Percentiles rank a stretch among this genome's conserved stretches.
phyloP scores from a whole-genome alignment of 179 eudicot species.

The Dionaea muscipula region DNA sequence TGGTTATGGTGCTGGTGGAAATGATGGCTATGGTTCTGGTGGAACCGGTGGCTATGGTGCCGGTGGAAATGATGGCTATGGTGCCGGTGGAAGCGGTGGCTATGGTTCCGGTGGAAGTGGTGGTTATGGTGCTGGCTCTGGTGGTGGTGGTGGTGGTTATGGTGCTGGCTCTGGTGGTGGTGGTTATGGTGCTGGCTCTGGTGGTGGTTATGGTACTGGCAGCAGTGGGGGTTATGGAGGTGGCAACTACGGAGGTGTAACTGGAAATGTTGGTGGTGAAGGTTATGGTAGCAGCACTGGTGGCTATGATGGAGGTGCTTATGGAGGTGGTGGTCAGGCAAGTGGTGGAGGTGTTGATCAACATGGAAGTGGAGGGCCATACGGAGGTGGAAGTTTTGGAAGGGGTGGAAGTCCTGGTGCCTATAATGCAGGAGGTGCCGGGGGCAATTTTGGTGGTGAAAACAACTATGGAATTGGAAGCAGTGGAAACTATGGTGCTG shows the following conservation, averaged over 20 bases:
- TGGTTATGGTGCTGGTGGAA: background rate
- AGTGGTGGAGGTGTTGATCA: background rate
- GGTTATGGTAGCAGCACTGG: constrained; percentile 20
- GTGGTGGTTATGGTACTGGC: constrained; percentile 22
- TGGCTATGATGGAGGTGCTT: constrained; percentile 7
- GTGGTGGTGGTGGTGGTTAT: constrained; percentile 10
- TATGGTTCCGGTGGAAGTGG: constrained; percentile 21
- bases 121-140: constrained; percentile 13
- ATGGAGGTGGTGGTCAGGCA: constrained; percentile 2
- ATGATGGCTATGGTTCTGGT: too few relatives aligned
- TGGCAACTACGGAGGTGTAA: constrained; percentile 1
- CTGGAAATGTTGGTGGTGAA: constrained; percentile 16
- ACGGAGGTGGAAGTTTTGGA: background rate
- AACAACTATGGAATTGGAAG: constrained; percentile 7
- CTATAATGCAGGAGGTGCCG: constrained; percentile 7
- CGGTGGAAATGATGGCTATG: background rate
- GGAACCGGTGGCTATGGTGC: background rate
- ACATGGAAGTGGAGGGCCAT: constrained; percentile 7
- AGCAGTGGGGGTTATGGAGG: constrained; percentile 12
- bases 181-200: constrained; percentile 18
- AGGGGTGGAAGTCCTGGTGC: constrained; percentile 4
- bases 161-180: constrained; percentile 16
- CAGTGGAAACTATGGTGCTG: background rate
- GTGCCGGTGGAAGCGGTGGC: background rate
- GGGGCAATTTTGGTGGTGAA: constrained; percentile 9